Evolutionary conservation across 441 rosid species (phyloP).

Genomic region (Corymbia citriodora): DNA sequence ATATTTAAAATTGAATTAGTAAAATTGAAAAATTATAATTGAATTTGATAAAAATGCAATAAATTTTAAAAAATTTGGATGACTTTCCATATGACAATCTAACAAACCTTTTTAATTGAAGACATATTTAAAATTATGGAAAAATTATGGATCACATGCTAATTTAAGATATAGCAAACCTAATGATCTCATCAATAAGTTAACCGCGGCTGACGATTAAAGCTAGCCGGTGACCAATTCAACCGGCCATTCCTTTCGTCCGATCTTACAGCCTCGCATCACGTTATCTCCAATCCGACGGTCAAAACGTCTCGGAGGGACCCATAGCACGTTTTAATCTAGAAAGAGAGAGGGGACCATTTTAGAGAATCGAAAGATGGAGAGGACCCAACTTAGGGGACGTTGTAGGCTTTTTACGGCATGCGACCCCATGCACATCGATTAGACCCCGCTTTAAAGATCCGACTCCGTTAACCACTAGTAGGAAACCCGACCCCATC

Average conservation of each 20-base stretch:
- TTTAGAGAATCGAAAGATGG: background rate
- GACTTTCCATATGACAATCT: fast-evolving
- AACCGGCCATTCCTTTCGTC: background rate
- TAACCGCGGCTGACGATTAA: background rate
- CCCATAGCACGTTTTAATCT: background rate
- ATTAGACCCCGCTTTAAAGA: background rate
- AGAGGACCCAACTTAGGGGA: background rate
- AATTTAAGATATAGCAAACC: background rate
- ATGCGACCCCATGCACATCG: background rate
- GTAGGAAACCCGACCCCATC: background rate
- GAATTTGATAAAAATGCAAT: fast-evolving
- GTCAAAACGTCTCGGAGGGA: background rate
- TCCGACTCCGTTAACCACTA: background rate
- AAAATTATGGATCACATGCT: background rate
- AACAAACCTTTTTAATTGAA: too few relatives aligned
- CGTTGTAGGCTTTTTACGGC: background rate
- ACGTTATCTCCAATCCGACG: background rate
- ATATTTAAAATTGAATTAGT: fast-evolving
- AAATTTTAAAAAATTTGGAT: too few relatives aligned
- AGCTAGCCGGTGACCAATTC: background rate
- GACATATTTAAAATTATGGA: too few relatives aligned
- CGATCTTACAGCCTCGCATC: background rate
- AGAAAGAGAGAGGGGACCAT: background rate
- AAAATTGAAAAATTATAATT: too few relatives aligned
- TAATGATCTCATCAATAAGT: background rate